These are phyloP conservation scores for Penicillium pulvis DNA, from an alignment of 495 filamentous ascomycete genomes.

Conservation along the genomic window DNA sequence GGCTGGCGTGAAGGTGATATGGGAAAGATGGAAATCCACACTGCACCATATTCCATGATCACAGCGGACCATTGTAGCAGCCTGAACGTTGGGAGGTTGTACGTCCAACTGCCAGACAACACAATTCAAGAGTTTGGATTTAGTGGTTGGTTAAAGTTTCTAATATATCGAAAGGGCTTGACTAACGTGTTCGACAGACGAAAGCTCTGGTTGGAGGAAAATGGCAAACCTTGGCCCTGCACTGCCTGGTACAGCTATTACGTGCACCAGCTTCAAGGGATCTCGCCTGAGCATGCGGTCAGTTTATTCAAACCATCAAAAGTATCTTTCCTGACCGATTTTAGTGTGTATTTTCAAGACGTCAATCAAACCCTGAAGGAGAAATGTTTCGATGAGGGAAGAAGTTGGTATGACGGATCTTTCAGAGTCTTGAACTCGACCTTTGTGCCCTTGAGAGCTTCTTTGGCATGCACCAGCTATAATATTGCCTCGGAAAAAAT, in stretches of 20 bases:
- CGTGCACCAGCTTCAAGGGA: constrained; percentile 13
- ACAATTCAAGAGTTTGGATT: constrained; percentile 20
- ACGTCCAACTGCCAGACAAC: constrained; percentile 21
- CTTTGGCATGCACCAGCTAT: constrained; percentile 21
- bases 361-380: constrained; percentile 3
- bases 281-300: constrained; percentile 5
- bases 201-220: constrained; percentile 15
- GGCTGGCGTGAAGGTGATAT: constrained; percentile 20
- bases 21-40: constrained; percentile 2
- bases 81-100: constrained; percentile 14
- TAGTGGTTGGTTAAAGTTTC: too few relatives aligned
- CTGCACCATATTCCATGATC: constrained; percentile 20
- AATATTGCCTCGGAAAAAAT: neutral
- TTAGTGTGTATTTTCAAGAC: constrained; percentile 18
- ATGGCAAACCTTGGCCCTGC: constrained; percentile 18
- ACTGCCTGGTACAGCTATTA: constrained; percentile 18
- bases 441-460: constrained; percentile 1
- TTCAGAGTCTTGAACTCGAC: constrained; percentile 5
- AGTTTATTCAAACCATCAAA: neutral
- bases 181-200: constrained; percentile 4
- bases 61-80: neutral
- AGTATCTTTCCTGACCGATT: neutral
- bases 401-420: constrained; percentile 22
- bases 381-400: constrained; percentile 16
- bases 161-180: too few relatives aligned